phyloP scores from a whole-genome alignment of 2,329 filamentous ascomycete genomes.

The Venturiaceae sp. region DNA sequence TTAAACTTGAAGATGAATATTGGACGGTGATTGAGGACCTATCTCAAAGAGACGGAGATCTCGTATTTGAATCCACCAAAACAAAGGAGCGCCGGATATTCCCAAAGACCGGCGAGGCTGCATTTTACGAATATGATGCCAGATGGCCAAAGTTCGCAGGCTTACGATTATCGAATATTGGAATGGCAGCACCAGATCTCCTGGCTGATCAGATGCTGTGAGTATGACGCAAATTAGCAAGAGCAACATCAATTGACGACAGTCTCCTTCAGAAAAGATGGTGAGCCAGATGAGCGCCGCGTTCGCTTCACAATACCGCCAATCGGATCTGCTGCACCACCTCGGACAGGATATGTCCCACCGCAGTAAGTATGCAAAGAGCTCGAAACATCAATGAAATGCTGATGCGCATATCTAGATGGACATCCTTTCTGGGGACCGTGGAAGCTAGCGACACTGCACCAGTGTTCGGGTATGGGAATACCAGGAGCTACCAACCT shows the following conservation, averaged over 20 bases:
- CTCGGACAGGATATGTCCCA: neutral
- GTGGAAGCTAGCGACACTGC: neutral
- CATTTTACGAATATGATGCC: neutral
- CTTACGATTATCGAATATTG: neutral
- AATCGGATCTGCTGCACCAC: neutral
- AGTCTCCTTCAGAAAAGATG: neutral
- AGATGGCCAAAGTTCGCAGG: neutral
- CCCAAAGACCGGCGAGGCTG: neutral
- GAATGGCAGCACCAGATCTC: neutral
- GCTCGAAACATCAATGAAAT: neutral
- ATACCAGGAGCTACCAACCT: neutral
- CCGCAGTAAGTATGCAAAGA: neutral
- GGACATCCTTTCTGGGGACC: slow-evolving; percentile 3
- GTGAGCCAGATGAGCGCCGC: neutral
- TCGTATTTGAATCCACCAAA: neutral
- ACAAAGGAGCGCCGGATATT: neutral
- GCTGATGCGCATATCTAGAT: neutral
- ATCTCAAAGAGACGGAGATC: neutral
- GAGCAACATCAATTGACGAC: neutral
- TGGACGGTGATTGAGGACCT: slow-evolving; percentile 2
- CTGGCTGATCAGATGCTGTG: neutral
- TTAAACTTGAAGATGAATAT: neutral
- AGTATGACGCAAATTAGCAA: neutral
- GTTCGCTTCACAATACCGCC: neutral
- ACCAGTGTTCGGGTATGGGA: neutral